A percentile compares a stretch with the other conserved stretches of the same genome.
phyloP scores from a whole-genome alignment of 768 basidiomycete genomes.

The Boletus reticuloceps region DNA sequence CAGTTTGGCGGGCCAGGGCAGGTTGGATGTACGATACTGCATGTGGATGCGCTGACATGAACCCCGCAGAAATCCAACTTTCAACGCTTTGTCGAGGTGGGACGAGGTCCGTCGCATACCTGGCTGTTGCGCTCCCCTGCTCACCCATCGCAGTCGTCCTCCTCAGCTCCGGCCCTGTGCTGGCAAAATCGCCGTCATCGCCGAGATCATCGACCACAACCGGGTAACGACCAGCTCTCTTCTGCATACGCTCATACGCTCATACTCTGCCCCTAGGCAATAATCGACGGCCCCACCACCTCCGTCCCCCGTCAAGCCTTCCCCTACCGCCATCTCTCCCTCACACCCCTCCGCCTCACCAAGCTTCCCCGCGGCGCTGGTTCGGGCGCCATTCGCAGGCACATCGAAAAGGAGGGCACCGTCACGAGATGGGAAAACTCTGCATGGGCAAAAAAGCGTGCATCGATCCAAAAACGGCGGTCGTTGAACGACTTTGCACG shows the following conservation, averaged over 20 bases:
- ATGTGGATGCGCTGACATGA: conserved; percentile 18
- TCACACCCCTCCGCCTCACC: conserved; percentile 81
- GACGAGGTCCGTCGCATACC: conserved; percentile 59
- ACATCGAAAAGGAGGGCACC: conserved; percentile 80
- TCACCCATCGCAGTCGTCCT: conserved; percentile 64
- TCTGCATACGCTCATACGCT: neutral
- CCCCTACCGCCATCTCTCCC: conserved; percentile 88
- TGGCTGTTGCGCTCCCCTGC: neutral
- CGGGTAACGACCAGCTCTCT: conserved; percentile 50
- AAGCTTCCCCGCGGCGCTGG: conserved; percentile 88
- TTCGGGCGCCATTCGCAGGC: conserved; percentile 77
- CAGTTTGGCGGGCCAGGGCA: neutral
- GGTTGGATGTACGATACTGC: conserved; percentile 10
- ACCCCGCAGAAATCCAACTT: conserved; percentile 73
- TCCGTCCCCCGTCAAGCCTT: conserved; percentile 89
- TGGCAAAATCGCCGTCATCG: conserved; percentile 92
- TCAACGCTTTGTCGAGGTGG: conserved; percentile 97
- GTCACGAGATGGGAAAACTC: conserved; percentile 88
- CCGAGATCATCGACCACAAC: conserved; percentile 99
- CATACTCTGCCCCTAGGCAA: conserved; percentile 59
- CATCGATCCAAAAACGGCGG: conserved; percentile 69
- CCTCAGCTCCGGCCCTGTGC: conserved; percentile 83
- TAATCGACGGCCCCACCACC: conserved; percentile 92
- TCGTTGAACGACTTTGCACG: conserved; percentile 87
- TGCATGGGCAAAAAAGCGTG: conserved; percentile 85